phyloP scores from a whole-genome alignment of 495 filamentous ascomycete species.

The Penicillium samsonianum region DNA sequence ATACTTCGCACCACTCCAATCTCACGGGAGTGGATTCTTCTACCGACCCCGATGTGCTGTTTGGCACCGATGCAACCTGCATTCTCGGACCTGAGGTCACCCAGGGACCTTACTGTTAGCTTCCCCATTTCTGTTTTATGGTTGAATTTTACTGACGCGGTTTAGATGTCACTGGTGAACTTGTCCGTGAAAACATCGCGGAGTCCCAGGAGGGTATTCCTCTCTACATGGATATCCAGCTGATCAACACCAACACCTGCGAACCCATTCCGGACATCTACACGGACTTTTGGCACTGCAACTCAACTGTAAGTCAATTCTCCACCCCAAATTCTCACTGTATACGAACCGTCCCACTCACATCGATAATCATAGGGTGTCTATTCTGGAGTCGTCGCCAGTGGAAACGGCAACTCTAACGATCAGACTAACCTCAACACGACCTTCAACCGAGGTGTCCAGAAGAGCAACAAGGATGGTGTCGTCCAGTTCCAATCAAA shows the following conservation, averaged over 20 bases:
- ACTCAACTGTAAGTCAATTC: slow-evolving; percentile 33
- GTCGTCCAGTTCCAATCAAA: slow-evolving; percentile 52
- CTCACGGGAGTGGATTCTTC: slow-evolving; percentile 48
- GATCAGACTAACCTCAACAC: slow-evolving; percentile 40
- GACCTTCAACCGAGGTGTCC: slow-evolving; percentile 55
- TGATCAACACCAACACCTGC: slow-evolving; percentile 61
- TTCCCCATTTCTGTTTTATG: not conserved
- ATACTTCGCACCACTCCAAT: slow-evolving; percentile 46
- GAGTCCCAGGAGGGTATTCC: slow-evolving; percentile 57
- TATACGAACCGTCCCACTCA: slow-evolving; percentile 1
- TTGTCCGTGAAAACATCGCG: slow-evolving; percentile 57
- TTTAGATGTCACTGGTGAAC: slow-evolving; percentile 48
- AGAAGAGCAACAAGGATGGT: slow-evolving; percentile 50
- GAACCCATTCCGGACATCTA: slow-evolving; percentile 55
- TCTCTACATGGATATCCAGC: slow-evolving; percentile 60
- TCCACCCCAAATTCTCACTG: not conserved
- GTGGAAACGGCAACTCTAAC: slow-evolving; percentile 50
- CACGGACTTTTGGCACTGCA: slow-evolving; percentile 63
- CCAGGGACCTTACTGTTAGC: slow-evolving; percentile 57
- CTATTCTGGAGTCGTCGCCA: slow-evolving; percentile 57
- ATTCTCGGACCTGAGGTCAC: slow-evolving; percentile 58
- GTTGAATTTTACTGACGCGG: not conserved
- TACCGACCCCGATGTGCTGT: slow-evolving; percentile 51
- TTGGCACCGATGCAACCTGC: slow-evolving; percentile 55
- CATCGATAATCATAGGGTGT: slow-evolving; percentile 39